These are phyloP conservation scores for Macrolepiota dolichaula DNA, from an alignment of 768 basidiomycete genomes.

Conservation along the genomic window DNA sequence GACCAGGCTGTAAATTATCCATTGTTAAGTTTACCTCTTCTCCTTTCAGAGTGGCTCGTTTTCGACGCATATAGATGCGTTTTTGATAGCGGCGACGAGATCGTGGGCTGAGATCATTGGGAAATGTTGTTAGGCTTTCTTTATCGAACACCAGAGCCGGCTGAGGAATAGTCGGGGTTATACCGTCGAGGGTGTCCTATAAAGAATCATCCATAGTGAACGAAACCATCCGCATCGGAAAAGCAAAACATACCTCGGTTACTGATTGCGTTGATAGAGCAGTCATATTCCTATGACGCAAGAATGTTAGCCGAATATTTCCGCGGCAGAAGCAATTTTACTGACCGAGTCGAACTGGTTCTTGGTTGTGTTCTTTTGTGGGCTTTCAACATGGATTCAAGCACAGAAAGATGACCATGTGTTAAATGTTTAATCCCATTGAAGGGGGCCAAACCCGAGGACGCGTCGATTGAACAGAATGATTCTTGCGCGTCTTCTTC, in stretches of 20 bases:
- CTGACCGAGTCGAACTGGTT: background rate
- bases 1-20: conserved; percentile 8
- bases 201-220: background rate
- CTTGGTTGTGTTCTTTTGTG: background rate
- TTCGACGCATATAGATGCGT: conserved; percentile 14
- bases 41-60: conserved; percentile 9
- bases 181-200: background rate
- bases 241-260: background rate
- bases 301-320: background rate
- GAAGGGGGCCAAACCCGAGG: background rate
- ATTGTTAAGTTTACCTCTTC: conserved; percentile 3
- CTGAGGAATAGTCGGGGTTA: background rate
- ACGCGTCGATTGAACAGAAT: too few relatives aligned
- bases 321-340: background rate
- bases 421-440: background rate
- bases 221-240: background rate
- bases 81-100: conserved; percentile 14
- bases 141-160: conserved; percentile 3
- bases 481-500: background rate
- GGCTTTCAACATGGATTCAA: background rate
- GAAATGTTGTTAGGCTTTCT: conserved; percentile 10
- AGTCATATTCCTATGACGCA: background rate
- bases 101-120: conserved; percentile 8
- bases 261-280: background rate
- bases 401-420: conserved; percentile 1